Evolutionary conservation across 208 protist genomes (phyloP).

Genomic region (Acanthamoeba healyi): DNA sequence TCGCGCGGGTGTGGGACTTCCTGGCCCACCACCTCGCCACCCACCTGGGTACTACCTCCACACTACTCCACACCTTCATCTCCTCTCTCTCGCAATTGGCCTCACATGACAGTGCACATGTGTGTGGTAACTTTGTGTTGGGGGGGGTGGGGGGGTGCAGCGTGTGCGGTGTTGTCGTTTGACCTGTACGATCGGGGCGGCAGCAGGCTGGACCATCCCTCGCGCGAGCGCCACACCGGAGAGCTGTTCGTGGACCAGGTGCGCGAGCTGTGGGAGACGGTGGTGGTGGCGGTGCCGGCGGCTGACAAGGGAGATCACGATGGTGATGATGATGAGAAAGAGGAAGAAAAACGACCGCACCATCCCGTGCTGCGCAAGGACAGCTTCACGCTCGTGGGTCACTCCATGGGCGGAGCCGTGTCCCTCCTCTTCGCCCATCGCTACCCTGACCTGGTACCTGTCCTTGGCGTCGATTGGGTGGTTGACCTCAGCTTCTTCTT

Average conservation of each 20-base stretch:
- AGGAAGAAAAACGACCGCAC: too few relatives aligned
- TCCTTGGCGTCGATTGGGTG: background rate
- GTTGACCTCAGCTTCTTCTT: too few relatives aligned
- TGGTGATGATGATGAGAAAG: too few relatives aligned
- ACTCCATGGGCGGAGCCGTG: constrained; percentile 21
- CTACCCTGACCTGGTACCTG: background rate
- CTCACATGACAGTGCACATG: too few relatives aligned
- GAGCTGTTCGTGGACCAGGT: constrained; percentile 35
- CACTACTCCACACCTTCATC: background rate
- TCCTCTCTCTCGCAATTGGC: background rate
- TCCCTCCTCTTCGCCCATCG: background rate
- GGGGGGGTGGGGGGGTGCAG: too few relatives aligned
- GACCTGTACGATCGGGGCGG: constrained; percentile 27
- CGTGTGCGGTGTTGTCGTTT: background rate
- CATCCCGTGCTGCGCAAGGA: background rate
- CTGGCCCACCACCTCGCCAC: background rate
- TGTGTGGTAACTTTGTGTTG: too few relatives aligned
- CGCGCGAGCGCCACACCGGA: background rate
- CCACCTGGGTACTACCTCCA: background rate
- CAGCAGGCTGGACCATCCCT: constrained; percentile 5
- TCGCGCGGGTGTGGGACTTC: constrained; percentile 36
- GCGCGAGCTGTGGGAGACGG: background rate
- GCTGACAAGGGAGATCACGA: too few relatives aligned
- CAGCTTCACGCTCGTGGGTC: constrained; percentile 23
- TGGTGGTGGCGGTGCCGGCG: background rate